A percentile compares a stretch with the other conserved stretches of the same genome.
These are phyloP conservation scores for Ogataea nitratoaversa DNA, from an alignment of 805 yeast species.

Conservation along the genomic window DNA sequence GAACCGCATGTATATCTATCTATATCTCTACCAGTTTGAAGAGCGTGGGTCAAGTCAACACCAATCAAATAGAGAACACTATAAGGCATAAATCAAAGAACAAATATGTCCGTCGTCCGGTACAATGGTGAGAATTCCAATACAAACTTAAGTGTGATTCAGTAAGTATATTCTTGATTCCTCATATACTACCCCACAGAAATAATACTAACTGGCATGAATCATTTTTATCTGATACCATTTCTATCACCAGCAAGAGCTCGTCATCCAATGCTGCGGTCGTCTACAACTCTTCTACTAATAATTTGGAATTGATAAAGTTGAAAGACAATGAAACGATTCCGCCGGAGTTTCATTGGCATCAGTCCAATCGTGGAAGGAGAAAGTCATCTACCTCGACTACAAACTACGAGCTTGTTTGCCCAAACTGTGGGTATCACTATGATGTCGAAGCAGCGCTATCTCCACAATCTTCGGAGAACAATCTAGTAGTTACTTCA, in stretches of 20 bases:
- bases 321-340: conserved; percentile 2
- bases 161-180: conserved; percentile 5
- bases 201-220: too few species aligned
- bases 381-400: conserved; percentile 9
- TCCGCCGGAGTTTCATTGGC: background rate
- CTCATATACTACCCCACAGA: background rate
- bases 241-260: conserved; percentile 17
- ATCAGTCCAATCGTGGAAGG: conserved; percentile 1
- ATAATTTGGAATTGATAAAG: conserved; percentile 24
- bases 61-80: too few species aligned
- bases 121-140: conserved; percentile 12
- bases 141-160: conserved; percentile 14
- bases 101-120: conserved; percentile 20
- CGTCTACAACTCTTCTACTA: conserved; percentile 25
- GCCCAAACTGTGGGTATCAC: conserved; percentile 28
- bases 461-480: background rate
- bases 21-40: too few species aligned
- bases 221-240: background rate
- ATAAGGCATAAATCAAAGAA: too few species aligned
- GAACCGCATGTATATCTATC: too few species aligned
- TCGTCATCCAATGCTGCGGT: conserved; percentile 26
- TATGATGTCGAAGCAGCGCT: conserved; percentile 9
- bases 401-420: conserved; percentile 16
- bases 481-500: too few species aligned
- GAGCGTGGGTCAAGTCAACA: too few species aligned